Base-by-base conservation (phyloP, 2,329 filamentous ascomycete genomes). In the Neofusicoccum ribis region DNA sequence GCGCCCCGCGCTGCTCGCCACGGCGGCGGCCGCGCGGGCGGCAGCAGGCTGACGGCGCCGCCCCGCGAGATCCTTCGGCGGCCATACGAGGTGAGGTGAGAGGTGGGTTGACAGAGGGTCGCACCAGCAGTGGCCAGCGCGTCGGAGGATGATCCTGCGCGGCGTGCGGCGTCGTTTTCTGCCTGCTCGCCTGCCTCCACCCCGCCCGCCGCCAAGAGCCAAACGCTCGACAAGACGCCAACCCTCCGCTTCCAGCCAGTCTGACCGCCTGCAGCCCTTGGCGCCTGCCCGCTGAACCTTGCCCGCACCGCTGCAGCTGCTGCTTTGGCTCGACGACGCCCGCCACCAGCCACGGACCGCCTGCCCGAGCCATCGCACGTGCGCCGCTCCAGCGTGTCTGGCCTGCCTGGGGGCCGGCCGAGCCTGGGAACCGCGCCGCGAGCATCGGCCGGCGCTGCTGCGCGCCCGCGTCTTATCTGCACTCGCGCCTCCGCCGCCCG, bases 141-240 rank as follows among this genome's bases (percentile, higher is more conserved):
- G 6, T 3, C 3, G 23, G 23, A 23, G 23, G 23, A 23, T 3
- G 23, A 23, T 23, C 23, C 23, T 23, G 23, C 23, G 23, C 23
- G 23, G 3, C 23, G 23, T 23, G 23, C 23, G 23, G 23, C 23
- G 23, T 49, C 46, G 47, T 34, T 51, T 36, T 51, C 46, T 49
- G 46, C 17, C 46, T 49, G 46, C 27, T 20, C 7, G 2, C 11
- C 34, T 14, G 23, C 12, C 11, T 46, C 54, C 41, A 56, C 54
- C 54, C 54, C 54, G 54, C 41, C 41, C 23, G 20, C 23, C 9
- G 54, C 54, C 54, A 59, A 59, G 54, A 44, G 37, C 51, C 51
- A 41, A 43, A 39, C 20, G 31, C 51, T 14, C 46, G 46, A 49
- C 46, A 49, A 49, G 46, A 49, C 46, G 46, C 46, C 46, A 49